A percentile compares a stretch with the other conserved stretches of the same genome.
phyloP scores from a whole-genome alignment of 441 rosid species.

The Jatropha podagrica region DNA sequence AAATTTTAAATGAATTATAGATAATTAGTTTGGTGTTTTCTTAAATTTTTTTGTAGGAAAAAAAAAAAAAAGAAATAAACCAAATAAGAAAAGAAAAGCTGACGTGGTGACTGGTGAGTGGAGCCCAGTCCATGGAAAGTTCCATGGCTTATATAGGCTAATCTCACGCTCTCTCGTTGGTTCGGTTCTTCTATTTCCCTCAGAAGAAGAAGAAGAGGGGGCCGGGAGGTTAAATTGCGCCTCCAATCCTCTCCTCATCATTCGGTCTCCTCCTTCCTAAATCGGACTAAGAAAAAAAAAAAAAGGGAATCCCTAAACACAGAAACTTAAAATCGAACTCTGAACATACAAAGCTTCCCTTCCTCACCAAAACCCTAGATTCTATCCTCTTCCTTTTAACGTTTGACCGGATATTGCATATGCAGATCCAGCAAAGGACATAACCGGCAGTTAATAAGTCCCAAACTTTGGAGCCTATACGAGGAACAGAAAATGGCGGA shows the following conservation, averaged over 20 bases:
- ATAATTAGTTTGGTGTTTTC: no score
- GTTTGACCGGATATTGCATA: not conserved
- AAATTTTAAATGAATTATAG: no score
- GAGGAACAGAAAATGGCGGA: slow-evolving; percentile 48
- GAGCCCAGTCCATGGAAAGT: not conserved
- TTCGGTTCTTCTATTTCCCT: no score
- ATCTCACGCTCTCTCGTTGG: not conserved
- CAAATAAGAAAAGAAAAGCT: not conserved
- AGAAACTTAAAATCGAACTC: not conserved
- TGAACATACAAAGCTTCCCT: not conserved
- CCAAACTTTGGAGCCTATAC: not conserved
- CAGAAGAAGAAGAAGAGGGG: no score
- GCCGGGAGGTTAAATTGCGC: not conserved
- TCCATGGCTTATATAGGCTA: not conserved
- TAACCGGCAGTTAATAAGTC: not conserved
- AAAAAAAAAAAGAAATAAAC: no score
- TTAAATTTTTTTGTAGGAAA: no score
- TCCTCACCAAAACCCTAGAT: slow-evolving; percentile 13
- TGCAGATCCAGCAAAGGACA: slow-evolving; percentile 15
- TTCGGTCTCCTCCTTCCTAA: not conserved
- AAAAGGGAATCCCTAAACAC: not conserved
- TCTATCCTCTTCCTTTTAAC: not conserved
- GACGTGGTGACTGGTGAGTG: not conserved
- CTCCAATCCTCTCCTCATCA: not conserved
- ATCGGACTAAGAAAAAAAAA: no score